A percentile compares a stretch with the other conserved stretches of the same genome.
Conservation (phyloP, 371 early-diverging fungal genomes). For the Capillidium heterosporum region DNA sequence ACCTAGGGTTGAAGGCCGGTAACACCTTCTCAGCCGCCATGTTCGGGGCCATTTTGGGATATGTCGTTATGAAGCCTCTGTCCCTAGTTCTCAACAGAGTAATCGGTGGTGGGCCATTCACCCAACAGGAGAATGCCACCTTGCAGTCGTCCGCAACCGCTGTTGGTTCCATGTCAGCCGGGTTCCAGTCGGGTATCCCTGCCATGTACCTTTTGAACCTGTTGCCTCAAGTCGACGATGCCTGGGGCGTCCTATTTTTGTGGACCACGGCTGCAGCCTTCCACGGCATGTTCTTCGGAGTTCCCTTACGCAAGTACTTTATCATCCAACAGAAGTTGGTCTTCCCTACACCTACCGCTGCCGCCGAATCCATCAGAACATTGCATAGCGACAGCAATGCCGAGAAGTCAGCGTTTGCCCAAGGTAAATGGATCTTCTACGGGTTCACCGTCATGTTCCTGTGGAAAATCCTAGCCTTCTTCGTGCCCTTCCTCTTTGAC, state of each 20-base stretch:
- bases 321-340: conserved; percentile 44
- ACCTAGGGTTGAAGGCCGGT: conserved; percentile 26
- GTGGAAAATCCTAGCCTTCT: conserved; percentile 28
- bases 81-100: conserved; percentile 19
- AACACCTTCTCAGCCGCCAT: conserved; percentile 28
- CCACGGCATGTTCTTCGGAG: conserved; percentile 54
- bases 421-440: conserved; percentile 25
- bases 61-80: conserved; percentile 40
- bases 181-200: conserved; percentile 48
- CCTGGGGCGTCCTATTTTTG: conserved; percentile 25
- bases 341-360: conserved; percentile 52
- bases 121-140: conserved; percentile 45
- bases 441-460: conserved; percentile 24
- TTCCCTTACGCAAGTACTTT: conserved; percentile 49
- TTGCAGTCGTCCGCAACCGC: conserved; percentile 51
- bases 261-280: conserved; percentile 42
- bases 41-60: conserved; percentile 49
- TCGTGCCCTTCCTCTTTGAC: conserved; percentile 30
- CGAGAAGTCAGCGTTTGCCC: conserved; percentile 16
- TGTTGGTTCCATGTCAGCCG: conserved; percentile 46
- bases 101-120: conserved; percentile 40
- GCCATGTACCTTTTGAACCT: conserved; percentile 43
- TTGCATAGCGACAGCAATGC: conserved; percentile 31
- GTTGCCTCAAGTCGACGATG: conserved; percentile 20
- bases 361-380: conserved; percentile 42